These are phyloP conservation scores for Hypoxylon lienhwacheense DNA, from an alignment of 495 filamentous ascomycete species.

Conservation along the genomic window DNA sequence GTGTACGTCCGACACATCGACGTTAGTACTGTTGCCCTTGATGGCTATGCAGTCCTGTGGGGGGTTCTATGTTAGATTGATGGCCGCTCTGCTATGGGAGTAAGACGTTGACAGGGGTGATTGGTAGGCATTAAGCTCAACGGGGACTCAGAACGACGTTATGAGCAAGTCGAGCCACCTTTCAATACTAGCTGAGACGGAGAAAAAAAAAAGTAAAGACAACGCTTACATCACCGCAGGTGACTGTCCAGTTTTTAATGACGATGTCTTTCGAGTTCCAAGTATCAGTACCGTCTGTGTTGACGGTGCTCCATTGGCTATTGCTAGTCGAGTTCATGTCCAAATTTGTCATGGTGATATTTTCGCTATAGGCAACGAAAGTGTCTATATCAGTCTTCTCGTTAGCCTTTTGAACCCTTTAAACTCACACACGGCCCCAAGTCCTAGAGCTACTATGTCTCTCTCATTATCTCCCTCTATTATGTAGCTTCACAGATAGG, in stretches of 20 bases:
- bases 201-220: not conserved
- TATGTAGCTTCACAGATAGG: not conserved
- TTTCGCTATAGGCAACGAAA: conserved; percentile 46
- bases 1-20: conserved; percentile 44
- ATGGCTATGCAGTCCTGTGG: conserved; percentile 60
- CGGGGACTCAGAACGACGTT: too few relatives aligned
- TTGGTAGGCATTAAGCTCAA: too few relatives aligned
- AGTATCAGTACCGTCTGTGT: conserved; percentile 49
- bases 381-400: conserved; percentile 32
- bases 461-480: too few relatives aligned
- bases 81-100: too few relatives aligned
- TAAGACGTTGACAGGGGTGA: too few relatives aligned
- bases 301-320: conserved; percentile 42
- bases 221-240: conserved; percentile 43
- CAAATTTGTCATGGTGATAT: conserved; percentile 51
- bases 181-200: not conserved
- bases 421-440: too few relatives aligned
- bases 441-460: too few relatives aligned
- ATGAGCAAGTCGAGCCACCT: too few relatives aligned
- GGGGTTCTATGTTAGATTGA: not conserved
- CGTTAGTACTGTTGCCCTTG: conserved; percentile 61
- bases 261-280: conserved; percentile 48
- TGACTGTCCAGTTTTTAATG: conserved; percentile 49
- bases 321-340: conserved; percentile 45
- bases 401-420: not conserved